A percentile compares a stretch with the other conserved stretches of the same genome.
Conservation (phyloP, 495 filamentous ascomycete species). For the Penicillium ucsense region DNA sequence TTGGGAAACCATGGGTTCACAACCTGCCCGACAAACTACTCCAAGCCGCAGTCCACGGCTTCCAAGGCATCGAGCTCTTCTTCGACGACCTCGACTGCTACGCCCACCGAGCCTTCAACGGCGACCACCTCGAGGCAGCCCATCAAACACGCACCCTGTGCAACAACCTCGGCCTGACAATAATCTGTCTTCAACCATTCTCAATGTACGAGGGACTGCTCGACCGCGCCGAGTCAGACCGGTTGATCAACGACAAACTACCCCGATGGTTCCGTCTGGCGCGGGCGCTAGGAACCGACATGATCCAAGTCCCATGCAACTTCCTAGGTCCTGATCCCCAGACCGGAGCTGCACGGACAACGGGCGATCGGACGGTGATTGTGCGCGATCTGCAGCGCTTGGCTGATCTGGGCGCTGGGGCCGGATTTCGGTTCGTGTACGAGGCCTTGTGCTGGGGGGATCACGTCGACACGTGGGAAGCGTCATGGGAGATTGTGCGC, state of each 20-base stretch:
- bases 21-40: constrained; percentile 54
- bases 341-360: constrained; percentile 28
- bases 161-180: constrained; percentile 44
- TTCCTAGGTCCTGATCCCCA: constrained; percentile 48
- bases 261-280: constrained; percentile 60
- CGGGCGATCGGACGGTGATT: constrained; percentile 47
- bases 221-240: constrained; percentile 50
- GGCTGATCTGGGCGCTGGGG: constrained; percentile 51
- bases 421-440: constrained; percentile 59
- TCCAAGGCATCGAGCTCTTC: constrained; percentile 68
- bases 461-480: constrained; percentile 63
- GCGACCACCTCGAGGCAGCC: constrained; percentile 50
- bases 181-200: constrained; percentile 72
- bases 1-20: constrained; percentile 60
- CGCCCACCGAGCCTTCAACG: constrained; percentile 43
- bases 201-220: constrained; percentile 68
- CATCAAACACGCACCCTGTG: constrained; percentile 45
- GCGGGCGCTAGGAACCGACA: constrained; percentile 52
- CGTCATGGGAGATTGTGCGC: constrained; percentile 57
- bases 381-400: constrained; percentile 54
- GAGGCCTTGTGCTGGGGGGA: constrained; percentile 71
- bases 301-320: constrained; percentile 66
- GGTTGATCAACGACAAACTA: constrained; percentile 49
- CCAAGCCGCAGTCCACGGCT: constrained; percentile 53
- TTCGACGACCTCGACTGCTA: constrained; percentile 66